phyloP scores from a whole-genome alignment of 1,284 basidiomycete species.

The Leccinum olivaceoglutinosum region DNA sequence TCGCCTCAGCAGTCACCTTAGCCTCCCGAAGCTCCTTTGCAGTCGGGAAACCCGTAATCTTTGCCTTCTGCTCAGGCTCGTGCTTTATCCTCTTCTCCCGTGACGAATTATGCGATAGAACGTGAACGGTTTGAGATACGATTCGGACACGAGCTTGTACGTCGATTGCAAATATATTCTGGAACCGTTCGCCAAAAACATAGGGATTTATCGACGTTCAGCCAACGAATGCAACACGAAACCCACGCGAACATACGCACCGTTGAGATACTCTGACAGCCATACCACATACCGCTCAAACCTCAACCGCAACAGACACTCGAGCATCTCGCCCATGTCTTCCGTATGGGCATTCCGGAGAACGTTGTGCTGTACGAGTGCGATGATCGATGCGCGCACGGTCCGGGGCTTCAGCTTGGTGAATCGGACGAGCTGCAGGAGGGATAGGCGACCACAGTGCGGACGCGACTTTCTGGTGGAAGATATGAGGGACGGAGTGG shows the following conservation, averaged over 20 bases:
- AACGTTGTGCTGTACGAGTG: slow-evolving; percentile 89
- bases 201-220: background rate
- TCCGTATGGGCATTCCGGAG: slow-evolving; percentile 77
- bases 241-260: slow-evolving; percentile 42
- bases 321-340: slow-evolving; percentile 73
- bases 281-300: slow-evolving; percentile 73
- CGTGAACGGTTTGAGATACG: slow-evolving; percentile 68
- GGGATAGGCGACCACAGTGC: slow-evolving; percentile 80
- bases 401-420: slow-evolving; percentile 55
- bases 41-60: slow-evolving; percentile 67
- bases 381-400: slow-evolving; percentile 71
- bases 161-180: slow-evolving; percentile 53
- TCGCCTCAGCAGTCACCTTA: slow-evolving; percentile 55
- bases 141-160: slow-evolving; percentile 57
- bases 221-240: background rate
- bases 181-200: slow-evolving; percentile 34
- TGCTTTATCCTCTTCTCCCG: slow-evolving; percentile 72
- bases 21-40: slow-evolving; percentile 68
- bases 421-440: slow-evolving; percentile 66
- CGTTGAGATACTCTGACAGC: slow-evolving; percentile 57
- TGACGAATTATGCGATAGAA: slow-evolving; percentile 68
- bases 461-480: slow-evolving; percentile 67
- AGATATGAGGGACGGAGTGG: slow-evolving; percentile 6
- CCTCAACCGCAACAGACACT: slow-evolving; percentile 73
- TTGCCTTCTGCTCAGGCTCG: slow-evolving; percentile 67